Evolutionary conservation across 2,329 filamentous ascomycete genomes (phyloP), one percentile per base, ranked within the genome.

Genomic region (Rutstroemia sp.): DNA sequence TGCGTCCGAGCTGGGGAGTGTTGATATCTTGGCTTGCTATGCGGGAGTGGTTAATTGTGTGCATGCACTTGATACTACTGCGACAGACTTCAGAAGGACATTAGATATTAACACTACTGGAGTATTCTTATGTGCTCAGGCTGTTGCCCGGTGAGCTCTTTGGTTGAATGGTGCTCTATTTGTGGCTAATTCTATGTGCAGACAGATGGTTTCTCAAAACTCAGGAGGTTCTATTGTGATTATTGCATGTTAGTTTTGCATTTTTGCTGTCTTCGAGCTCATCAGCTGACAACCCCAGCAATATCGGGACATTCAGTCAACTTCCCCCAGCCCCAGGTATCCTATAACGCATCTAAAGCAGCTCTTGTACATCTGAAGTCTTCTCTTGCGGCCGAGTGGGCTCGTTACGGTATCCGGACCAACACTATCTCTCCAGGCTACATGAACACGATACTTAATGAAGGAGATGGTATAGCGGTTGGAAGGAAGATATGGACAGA

Each of bases 61-160:
- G 0, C 78, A 82, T 59, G 80, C 86, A 0, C 69, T 87, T 1
- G 80, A 85, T 2, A 82, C 85, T 73, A 71, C 75, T 0, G 70
- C 77, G 0, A 72, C 75, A 1, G 75, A 86, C 61, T 91, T 82
- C 78, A 77, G 82, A 6, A 77, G 77, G 27, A 79, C 86, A 0
- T 65, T 90, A 19, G 86, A 89, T 56, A 79, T 91, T 66, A 92
- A 92, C 66, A 80, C 85, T 1, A 87, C 85, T 0, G 88, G 87
- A 0, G 74, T 78, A 0, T 92, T 89, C 64, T 73, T 90, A 16
- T 83, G 82, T 62, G 86, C 87, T 0, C 86, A 88, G 62, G 87
- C 86, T 2, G 72, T 70, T 0, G 77, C 75, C 1, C 74, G 73
- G 51, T 71, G 77, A 34, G 30, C 30, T 4, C 30, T 34, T 12